Conservation (phyloP, 768 basidiomycete species). For the Pleurotus citrinopileatus region DNA sequence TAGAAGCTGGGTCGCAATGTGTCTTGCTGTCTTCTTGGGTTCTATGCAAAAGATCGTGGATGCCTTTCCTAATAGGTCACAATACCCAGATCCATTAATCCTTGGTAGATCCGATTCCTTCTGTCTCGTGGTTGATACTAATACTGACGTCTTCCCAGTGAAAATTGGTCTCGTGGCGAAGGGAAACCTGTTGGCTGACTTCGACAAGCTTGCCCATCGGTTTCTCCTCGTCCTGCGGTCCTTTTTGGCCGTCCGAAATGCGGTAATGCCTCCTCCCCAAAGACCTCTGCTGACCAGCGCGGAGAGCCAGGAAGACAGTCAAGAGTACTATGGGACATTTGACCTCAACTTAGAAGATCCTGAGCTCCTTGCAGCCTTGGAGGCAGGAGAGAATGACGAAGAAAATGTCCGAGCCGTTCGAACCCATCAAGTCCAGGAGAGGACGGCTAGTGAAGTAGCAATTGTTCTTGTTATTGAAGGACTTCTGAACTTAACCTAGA, state of each 20-base stretch:
- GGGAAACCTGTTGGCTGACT: constrained; percentile 6
- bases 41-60: constrained; percentile 52
- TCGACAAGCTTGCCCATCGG: constrained; percentile 19
- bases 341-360: constrained; percentile 63
- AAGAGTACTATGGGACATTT: constrained; percentile 62
- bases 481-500: background rate
- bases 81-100: constrained; percentile 64
- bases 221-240: constrained; percentile 56
- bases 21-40: constrained; percentile 54
- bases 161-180: constrained; percentile 7
- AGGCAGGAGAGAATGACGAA: constrained; percentile 25
- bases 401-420: constrained; percentile 10
- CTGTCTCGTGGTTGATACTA: constrained; percentile 29
- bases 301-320: constrained; percentile 65
- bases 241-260: constrained; percentile 57
- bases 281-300: constrained; percentile 19
- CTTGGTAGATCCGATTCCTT: constrained; percentile 32
- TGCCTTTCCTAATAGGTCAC: constrained; percentile 11
- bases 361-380: constrained; percentile 52
- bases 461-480: background rate
- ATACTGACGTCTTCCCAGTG: constrained; percentile 11
- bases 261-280: constrained; percentile 42
- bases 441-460: constrained; percentile 47
- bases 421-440: constrained; percentile 42
- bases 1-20: constrained; percentile 26